Evolutionary conservation across 192 early-diverging fungal genomes (phyloP), one percentile per base, ranked within the genome.

Genomic region (Backusella parvicylindrica): DNA sequence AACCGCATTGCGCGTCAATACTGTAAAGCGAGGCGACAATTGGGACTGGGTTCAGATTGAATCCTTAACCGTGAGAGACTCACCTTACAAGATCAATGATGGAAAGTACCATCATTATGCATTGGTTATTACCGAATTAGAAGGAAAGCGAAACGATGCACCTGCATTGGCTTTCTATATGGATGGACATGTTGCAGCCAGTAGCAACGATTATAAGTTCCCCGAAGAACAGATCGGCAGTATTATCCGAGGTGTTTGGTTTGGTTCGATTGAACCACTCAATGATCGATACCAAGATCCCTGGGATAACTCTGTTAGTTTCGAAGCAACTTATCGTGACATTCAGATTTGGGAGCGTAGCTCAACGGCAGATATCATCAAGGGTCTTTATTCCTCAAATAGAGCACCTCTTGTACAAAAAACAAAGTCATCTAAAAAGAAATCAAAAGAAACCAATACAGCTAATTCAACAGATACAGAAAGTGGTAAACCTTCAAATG

Each of bases 181-280:
- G 68, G 81, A 83, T 66, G 81, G 77, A 2, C 64, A 75, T 32
- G 77, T 83, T 11, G 23, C 76, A 18, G 41, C 71, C 32, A 79
- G 77, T 16, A 68, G 65, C 5, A 49, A 38, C 6, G 26, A 41
- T 18, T 83, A 78, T 77, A 33, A 35, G 3, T 49, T 64, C 11
- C 77, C 78, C 1, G 32, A 64, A 6, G 33, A 18, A 28, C 66
- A 73, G 36, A 75, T 68, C n/a, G 71, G 68, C 12, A 26, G 41
- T 30, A 26, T 63, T 3, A 32, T 83, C 15, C 71, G 69, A 1
- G 78, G 81, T 15, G 8, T 83, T 1, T 83, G 81, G 81, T 66
- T 83, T 32, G 81, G 81, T 0, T 72, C 74, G 2, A 35, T 75
- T 18, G 81, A 79, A 47, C 78, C 81, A 32, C 75, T 77, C 47